These are phyloP conservation scores for Trebouxia sp. DNA, from an alignment of 139 green algal genomes.

Conservation along the genomic window DNA sequence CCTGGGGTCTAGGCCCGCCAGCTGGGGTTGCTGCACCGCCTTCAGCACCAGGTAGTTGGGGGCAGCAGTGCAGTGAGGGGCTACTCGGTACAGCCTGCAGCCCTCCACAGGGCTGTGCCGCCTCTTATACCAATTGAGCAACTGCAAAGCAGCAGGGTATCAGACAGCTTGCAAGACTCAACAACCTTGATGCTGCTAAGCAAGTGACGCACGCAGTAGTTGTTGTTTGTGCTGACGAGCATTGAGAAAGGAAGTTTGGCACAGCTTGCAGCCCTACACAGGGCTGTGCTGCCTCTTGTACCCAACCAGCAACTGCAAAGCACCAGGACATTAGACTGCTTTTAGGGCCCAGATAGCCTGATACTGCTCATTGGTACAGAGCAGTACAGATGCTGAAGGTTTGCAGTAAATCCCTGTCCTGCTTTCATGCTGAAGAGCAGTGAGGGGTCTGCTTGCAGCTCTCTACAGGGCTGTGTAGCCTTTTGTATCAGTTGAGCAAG, in stretches of 20 bases:
- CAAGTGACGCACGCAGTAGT: not conserved
- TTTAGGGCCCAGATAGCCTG: not conserved
- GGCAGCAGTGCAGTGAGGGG: constrained; percentile 67
- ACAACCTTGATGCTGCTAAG: not conserved
- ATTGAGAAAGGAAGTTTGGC: constrained; percentile 37
- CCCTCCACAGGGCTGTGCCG: constrained; percentile 32
- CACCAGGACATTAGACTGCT: not conserved
- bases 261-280: constrained; percentile 54
- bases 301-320: constrained; percentile 79
- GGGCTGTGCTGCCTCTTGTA: constrained; percentile 66
- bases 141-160: too few species aligned
- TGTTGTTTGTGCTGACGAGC: constrained; percentile 43
- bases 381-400: not conserved
- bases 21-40: constrained; percentile 27
- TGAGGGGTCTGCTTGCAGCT: constrained; percentile 50
- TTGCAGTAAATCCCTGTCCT: not conserved
- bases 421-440: not conserved
- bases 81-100: constrained; percentile 72
- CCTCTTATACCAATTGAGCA: constrained; percentile 89
- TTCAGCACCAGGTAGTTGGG: constrained; percentile 67
- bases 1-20: constrained; percentile 62
- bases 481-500: constrained; percentile 79
- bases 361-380: not conserved
- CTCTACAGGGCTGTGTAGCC: constrained; percentile 38
- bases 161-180: not conserved